These are phyloP conservation scores for Colletotrichum ledebouriae DNA, from an alignment of 2,329 filamentous ascomycete genomes.

Conservation along the genomic window DNA sequence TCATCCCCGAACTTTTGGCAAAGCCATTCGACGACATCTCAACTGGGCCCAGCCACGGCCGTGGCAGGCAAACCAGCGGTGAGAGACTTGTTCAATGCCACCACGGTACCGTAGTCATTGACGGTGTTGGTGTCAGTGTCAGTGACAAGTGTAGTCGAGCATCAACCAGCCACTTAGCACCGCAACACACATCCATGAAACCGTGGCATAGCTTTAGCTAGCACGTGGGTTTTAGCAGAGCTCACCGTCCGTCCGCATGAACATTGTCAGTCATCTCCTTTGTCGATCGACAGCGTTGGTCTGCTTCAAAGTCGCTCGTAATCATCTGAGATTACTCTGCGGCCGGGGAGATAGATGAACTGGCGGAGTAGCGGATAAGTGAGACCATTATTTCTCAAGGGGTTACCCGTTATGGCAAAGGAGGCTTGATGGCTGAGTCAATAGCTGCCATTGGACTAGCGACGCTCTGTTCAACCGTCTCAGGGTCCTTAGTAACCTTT, in stretches of 20 bases:
- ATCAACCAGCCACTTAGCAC: conserved; percentile 3
- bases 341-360: conserved; percentile 3
- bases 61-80: conserved; percentile 13
- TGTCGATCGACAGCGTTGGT: not conserved
- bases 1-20: not conserved
- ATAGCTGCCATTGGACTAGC: not conserved
- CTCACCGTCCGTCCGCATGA: not conserved
- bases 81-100: conserved; percentile 12
- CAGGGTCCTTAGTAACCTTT: too few species aligned
- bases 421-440: conserved; percentile 1
- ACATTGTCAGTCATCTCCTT: not conserved
- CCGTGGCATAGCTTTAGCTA: conserved; percentile 15
- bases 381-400: not conserved
- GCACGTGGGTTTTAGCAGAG: conserved; percentile 11
- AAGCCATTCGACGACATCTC: not conserved
- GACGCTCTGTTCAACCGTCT: conserved; percentile 11
- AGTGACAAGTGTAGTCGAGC: not conserved
- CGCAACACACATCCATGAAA: conserved; percentile 13
- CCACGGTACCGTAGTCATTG: not conserved
- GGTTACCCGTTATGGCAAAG: not conserved
- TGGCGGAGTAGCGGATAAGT: not conserved
- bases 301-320: not conserved
- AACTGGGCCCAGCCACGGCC: not conserved
- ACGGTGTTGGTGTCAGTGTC: not conserved
- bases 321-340: conserved; percentile 3